Conservation (phyloP, 768 basidiomycete species). For the Panus rudis region DNA sequence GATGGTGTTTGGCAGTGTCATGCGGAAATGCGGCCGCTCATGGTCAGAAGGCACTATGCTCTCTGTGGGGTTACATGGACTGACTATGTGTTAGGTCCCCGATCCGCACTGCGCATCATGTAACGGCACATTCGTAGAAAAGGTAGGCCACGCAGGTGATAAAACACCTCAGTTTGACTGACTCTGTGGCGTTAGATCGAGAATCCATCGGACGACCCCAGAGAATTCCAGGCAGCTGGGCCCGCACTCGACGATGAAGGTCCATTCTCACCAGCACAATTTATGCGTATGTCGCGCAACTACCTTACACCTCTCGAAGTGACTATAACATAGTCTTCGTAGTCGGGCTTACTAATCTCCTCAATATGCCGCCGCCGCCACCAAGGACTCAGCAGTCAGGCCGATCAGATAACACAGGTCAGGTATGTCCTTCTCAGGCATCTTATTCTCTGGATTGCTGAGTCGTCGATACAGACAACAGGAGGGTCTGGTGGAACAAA, state of each 20-base stretch:
- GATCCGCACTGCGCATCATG: constrained; percentile 83
- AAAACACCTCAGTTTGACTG: too few relatives aligned
- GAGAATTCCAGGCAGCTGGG: constrained; percentile 42
- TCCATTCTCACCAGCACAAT: constrained; percentile 26
- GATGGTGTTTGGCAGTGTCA: constrained; percentile 49
- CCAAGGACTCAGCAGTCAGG: too few relatives aligned
- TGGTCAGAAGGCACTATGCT: constrained; percentile 41
- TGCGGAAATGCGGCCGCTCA: constrained; percentile 83
- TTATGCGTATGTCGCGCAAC: constrained; percentile 36
- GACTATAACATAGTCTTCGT: too few relatives aligned
- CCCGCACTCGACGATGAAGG: constrained; percentile 21
- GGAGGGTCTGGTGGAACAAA: too few relatives aligned
- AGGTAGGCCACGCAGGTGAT: constrained; percentile 39
- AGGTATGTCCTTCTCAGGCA: too few relatives aligned
- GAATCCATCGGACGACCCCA: constrained; percentile 68
- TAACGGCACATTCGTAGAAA: constrained; percentile 76
- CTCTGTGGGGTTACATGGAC: background rate
- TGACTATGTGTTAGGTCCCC: constrained; percentile 45
- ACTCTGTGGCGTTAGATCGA: constrained; percentile 61
- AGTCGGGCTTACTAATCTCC: too few relatives aligned
- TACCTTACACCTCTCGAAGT: background rate
- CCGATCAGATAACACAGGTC: too few relatives aligned
- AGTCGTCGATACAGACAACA: too few relatives aligned
- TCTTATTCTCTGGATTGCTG: too few relatives aligned
- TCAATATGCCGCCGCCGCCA: too few relatives aligned